Percentiles rank a stretch among this genome's conserved stretches.
phyloP scores from a whole-genome alignment of 306 rosid species.

The Pueraria montana region DNA sequence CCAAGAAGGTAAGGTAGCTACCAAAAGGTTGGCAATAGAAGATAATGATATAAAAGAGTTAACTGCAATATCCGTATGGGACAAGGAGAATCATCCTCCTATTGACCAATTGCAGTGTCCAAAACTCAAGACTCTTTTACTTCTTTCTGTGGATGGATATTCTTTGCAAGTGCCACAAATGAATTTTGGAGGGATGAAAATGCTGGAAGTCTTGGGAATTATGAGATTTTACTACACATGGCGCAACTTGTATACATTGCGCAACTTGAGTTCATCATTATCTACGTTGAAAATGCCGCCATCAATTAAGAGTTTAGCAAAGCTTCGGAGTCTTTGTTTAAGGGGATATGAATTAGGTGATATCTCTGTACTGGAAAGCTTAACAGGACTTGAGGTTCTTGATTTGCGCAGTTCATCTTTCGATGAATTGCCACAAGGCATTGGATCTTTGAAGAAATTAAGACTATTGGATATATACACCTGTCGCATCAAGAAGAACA shows the following conservation, averaged over 20 bases:
- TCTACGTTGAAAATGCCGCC: neutral
- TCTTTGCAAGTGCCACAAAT: neutral
- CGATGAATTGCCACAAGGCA: neutral
- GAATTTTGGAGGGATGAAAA: neutral
- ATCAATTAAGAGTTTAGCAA: neutral
- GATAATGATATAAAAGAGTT: neutral
- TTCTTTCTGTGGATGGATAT: neutral
- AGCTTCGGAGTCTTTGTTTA: neutral
- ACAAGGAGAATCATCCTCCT: neutral
- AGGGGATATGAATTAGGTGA: constrained; percentile 7
- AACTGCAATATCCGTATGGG: neutral
- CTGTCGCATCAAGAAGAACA: constrained; percentile 9
- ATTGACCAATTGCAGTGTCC: neutral
- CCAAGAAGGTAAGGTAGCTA: neutral
- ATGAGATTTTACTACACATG: neutral
- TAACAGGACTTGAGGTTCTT: neutral
- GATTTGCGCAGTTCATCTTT: neutral
- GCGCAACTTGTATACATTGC: constrained; percentile 5
- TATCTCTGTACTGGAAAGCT: neutral
- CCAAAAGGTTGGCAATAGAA: neutral
- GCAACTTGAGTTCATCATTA: neutral
- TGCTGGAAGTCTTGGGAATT: neutral
- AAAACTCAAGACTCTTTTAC: neutral
- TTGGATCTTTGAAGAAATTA: neutral
- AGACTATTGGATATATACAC: neutral